phyloP scores from a whole-genome alignment of 805 yeast species.

The Myxozyma melibiosi region DNA sequence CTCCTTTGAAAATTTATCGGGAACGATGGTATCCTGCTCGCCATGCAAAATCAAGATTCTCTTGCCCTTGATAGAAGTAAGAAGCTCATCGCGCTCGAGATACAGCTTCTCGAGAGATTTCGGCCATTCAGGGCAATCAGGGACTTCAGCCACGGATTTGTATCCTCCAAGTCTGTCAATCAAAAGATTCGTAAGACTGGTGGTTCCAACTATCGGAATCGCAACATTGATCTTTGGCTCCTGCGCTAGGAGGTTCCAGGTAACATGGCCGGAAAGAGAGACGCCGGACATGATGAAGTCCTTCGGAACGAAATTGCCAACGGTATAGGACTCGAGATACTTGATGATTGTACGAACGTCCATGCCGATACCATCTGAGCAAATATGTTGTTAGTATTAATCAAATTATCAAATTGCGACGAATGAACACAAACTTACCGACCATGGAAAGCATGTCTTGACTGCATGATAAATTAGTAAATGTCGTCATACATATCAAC shows the following conservation, averaged over 20 bases:
- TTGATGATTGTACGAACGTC: slow-evolving; percentile 51
- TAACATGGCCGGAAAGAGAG: slow-evolving; percentile 62
- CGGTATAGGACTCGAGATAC: slow-evolving; percentile 47
- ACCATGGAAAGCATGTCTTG: slow-evolving; percentile 53
- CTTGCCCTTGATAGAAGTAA: slow-evolving; percentile 22
- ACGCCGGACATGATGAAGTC: slow-evolving; percentile 52
- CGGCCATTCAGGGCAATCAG: slow-evolving; percentile 32
- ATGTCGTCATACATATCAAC: no score
- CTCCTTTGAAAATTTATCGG: slow-evolving; percentile 39
- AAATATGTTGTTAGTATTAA: no score
- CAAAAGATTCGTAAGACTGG: slow-evolving; percentile 51
- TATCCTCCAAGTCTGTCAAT: slow-evolving; percentile 44
- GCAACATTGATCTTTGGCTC: slow-evolving; percentile 48
- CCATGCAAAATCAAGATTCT: slow-evolving; percentile 43
- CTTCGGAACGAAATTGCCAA: slow-evolving; percentile 36
- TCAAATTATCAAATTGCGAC: background rate
- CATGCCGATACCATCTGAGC: slow-evolving; percentile 43
- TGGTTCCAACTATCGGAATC: slow-evolving; percentile 56
- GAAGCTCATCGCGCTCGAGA: slow-evolving; percentile 23
- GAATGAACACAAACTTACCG: slow-evolving; percentile 40
- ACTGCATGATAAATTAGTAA: slow-evolving; percentile 22
- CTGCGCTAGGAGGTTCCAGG: slow-evolving; percentile 49
- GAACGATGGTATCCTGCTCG: slow-evolving; percentile 44
- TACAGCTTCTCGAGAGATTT: slow-evolving; percentile 23
- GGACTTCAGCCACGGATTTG: slow-evolving; percentile 20